Evolutionary conservation across 1,284 basidiomycete species (phyloP).

Genomic region (Apiotrichum sp.): DNA sequence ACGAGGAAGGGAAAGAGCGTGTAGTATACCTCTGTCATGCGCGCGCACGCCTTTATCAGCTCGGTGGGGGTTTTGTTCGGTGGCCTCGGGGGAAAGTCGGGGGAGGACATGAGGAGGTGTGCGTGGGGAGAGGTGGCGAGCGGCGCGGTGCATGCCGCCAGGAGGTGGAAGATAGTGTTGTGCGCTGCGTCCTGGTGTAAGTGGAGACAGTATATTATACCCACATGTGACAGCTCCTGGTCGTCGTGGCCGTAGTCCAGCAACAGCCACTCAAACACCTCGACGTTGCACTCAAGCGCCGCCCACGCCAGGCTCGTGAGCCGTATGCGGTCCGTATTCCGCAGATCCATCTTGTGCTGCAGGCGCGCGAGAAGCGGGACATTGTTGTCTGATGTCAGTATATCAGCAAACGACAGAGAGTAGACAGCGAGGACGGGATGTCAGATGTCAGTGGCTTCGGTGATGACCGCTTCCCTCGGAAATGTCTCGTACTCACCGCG

Average conservation of each 20-base stretch:
- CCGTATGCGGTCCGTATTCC: slow-evolving; percentile 68
- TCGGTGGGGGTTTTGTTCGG: slow-evolving; percentile 15
- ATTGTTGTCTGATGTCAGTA: slow-evolving; percentile 66
- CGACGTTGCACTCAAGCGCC: slow-evolving; percentile 72
- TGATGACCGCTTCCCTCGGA: neutral
- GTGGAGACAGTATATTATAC: too few species aligned
- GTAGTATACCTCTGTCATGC: slow-evolving; percentile 35
- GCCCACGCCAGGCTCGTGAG: slow-evolving; percentile 85
- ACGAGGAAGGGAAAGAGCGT: slow-evolving; percentile 59
- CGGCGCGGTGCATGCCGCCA: slow-evolving; percentile 64
- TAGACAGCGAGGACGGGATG: too few species aligned
- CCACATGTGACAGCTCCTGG: slow-evolving; percentile 74
- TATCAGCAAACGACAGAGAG: neutral
- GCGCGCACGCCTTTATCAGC: slow-evolving; percentile 21
- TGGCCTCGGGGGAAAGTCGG: slow-evolving; percentile 23
- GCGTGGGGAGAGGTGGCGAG: slow-evolving; percentile 21
- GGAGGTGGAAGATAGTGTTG: slow-evolving; percentile 80
- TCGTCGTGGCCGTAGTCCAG: slow-evolving; percentile 80
- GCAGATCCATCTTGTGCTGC: slow-evolving; percentile 66
- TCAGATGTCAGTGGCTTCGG: too few species aligned
- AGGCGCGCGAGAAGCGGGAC: slow-evolving; percentile 73
- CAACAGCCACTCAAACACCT: slow-evolving; percentile 82
- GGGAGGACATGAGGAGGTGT: slow-evolving; percentile 23
- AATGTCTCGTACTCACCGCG: slow-evolving; percentile 32
- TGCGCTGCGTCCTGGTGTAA: slow-evolving; percentile 83